Percentiles rank a stretch among this genome's conserved stretches.
Evolutionary conservation across 140 eudicot genomes (phyloP).

Genomic region (Anethum foeniculum): DNA sequence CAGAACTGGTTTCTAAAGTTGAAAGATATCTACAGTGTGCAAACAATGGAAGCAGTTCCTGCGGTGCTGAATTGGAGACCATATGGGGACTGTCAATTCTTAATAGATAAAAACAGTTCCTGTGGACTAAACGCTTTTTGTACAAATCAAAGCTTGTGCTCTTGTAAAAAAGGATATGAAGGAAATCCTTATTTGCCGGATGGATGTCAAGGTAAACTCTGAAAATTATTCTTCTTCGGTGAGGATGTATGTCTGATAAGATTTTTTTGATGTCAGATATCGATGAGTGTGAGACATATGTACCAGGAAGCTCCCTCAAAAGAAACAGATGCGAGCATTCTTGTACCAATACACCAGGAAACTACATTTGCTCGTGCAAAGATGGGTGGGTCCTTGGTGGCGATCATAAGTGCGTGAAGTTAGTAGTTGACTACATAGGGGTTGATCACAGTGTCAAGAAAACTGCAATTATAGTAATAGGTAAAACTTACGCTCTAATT

Average conservation of each 20-base stretch:
- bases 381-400: too few relatives aligned
- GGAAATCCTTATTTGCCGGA: background rate
- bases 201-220: background rate
- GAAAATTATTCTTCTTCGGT: too few relatives aligned
- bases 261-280: background rate
- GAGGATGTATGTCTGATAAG: too few relatives aligned
- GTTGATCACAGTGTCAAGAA: too few relatives aligned
- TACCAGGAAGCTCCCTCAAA: too few relatives aligned
- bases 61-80: conserved; percentile 3
- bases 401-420: too few relatives aligned
- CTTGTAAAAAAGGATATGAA: background rate
- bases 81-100: too few relatives aligned
- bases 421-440: too few relatives aligned
- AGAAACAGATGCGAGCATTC: background rate
- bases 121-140: background rate
- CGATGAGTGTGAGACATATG: background rate
- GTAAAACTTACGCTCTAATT: too few relatives aligned
- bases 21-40: background rate
- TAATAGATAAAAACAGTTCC: too few relatives aligned
- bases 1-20: conserved; percentile 1
- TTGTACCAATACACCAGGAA: background rate
- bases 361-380: background rate
- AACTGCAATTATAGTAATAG: too few relatives aligned
- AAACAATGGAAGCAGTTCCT: conserved; percentile 3
- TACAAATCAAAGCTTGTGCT: background rate